A percentile compares a stretch with the other conserved stretches of the same genome.
These are phyloP conservation scores for Syzygium aqueum DNA, from an alignment of 345 rosid genomes.

Conservation along the genomic window DNA sequence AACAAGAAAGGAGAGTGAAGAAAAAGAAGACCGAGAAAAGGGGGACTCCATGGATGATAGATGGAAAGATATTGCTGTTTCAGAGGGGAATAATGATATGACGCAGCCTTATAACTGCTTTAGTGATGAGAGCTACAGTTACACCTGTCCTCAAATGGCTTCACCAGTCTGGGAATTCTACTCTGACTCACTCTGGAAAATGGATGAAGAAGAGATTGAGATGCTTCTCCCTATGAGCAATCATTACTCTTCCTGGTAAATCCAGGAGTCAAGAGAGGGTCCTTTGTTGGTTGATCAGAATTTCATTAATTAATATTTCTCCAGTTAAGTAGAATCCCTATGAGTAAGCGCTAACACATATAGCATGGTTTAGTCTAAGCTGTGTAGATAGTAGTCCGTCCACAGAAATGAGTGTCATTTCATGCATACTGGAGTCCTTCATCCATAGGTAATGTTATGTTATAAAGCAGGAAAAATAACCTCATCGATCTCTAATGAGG, in stretches of 20 bases:
- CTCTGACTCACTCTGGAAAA: slow-evolving; percentile 57
- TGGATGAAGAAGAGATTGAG: slow-evolving; percentile 57
- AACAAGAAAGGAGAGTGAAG: slow-evolving; percentile 19
- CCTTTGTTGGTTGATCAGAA: slow-evolving; percentile 41
- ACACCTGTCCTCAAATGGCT: slow-evolving; percentile 31
- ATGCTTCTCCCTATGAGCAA: slow-evolving; percentile 28
- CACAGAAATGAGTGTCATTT: not conserved
- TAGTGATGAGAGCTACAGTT: slow-evolving; percentile 29
- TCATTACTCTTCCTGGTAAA: slow-evolving; percentile 28
- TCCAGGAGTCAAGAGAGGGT: slow-evolving; percentile 17
- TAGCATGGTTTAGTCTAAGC: slow-evolving; percentile 12
- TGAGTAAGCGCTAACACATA: slow-evolving; percentile 31
- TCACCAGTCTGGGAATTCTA: slow-evolving; percentile 60
- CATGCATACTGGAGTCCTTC: not conserved
- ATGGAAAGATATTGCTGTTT: slow-evolving; percentile 74
- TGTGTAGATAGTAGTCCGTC: not conserved
- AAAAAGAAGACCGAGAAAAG: slow-evolving; percentile 27
- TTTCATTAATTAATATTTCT: slow-evolving; percentile 32
- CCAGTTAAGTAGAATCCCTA: slow-evolving; percentile 3
- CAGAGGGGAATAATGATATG: slow-evolving; percentile 29
- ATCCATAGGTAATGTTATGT: not conserved
- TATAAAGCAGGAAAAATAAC: not conserved
- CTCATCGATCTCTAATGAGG: not conserved
- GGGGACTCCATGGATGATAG: slow-evolving; percentile 68
- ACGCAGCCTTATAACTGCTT: slow-evolving; percentile 44